Conservation (phyloP, 371 early-diverging fungal species). For the Mucor saturninus region DNA sequence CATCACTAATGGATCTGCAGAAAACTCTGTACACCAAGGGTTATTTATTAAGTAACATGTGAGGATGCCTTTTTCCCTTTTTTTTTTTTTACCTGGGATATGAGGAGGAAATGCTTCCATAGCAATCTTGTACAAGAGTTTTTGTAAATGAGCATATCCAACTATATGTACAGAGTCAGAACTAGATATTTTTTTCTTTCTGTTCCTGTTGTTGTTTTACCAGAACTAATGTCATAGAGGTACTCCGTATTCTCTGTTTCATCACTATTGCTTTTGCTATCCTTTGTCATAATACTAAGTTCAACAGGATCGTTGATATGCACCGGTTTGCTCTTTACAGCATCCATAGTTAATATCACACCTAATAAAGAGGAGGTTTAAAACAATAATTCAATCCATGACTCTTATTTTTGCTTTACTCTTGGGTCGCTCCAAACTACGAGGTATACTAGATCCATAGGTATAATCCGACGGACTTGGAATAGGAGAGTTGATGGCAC, state of each 20-base stretch:
- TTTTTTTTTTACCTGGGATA: slow-evolving; percentile 43
- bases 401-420: slow-evolving; percentile 16
- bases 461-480: slow-evolving; percentile 37
- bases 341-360: slow-evolving; percentile 30
- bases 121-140: slow-evolving; percentile 46
- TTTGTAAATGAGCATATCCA: slow-evolving; percentile 54
- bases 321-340: slow-evolving; percentile 16
- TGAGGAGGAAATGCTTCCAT: slow-evolving; percentile 55
- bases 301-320: slow-evolving; percentile 18
- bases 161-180: slow-evolving; percentile 9
- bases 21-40: slow-evolving; percentile 34
- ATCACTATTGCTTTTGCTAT: slow-evolving; percentile 2
- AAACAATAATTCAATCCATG: not conserved
- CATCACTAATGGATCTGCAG: slow-evolving; percentile 44
- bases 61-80: not conserved
- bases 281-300: slow-evolving; percentile 11
- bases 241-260: slow-evolving; percentile 4
- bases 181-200: not conserved
- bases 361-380: not conserved
- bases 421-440: slow-evolving; percentile 28
- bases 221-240: slow-evolving; percentile 15
- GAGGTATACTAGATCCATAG: slow-evolving; percentile 32
- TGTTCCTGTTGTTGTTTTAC: slow-evolving; percentile 3
- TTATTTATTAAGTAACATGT: not conserved
- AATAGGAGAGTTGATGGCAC: slow-evolving; percentile 23